A percentile compares a stretch with the other conserved stretches of the same genome.
Evolutionary conservation across 164 flowering plant genomes (phyloP).

Genomic region (Vitis amurensis): DNA sequence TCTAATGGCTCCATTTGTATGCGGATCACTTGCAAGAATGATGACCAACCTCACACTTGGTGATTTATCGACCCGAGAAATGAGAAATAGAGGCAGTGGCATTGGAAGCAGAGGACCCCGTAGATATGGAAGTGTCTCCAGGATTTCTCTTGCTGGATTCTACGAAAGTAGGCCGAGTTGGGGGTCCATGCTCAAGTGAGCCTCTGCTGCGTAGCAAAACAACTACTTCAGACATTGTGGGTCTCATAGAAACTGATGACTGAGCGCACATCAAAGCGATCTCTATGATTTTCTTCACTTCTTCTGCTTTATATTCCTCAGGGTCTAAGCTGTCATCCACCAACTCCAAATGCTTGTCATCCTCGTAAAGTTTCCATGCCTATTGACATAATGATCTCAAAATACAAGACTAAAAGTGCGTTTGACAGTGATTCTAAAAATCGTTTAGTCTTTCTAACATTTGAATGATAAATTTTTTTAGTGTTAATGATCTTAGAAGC

Average conservation of each 20-base stretch:
- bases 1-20: too few species aligned
- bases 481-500: too few species aligned
- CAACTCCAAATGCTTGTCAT: constrained; percentile 25
- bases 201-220: constrained; percentile 26
- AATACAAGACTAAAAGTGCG: not conserved
- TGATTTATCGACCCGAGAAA: constrained; percentile 7
- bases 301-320: constrained; percentile 26
- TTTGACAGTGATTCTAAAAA: too few species aligned
- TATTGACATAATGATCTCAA: constrained; percentile 1
- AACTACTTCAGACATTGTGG: constrained; percentile 56
- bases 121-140: constrained; percentile 18
- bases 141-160: constrained; percentile 16
- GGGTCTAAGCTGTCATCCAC: constrained; percentile 37
- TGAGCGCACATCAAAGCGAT: constrained; percentile 50
- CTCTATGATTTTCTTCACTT: constrained; percentile 37
- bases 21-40: too few species aligned
- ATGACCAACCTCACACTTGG: too few species aligned
- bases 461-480: too few species aligned
- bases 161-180: constrained; percentile 28
- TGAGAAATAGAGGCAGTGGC: constrained; percentile 29
- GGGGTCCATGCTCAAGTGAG: constrained; percentile 6
- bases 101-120: constrained; percentile 29
- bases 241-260: constrained; percentile 33
- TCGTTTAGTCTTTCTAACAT: too few species aligned
- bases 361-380: constrained; percentile 51